Evolutionary conservation across 257 asterid species (phyloP).

Genomic region (Cordia subcordata): DNA sequence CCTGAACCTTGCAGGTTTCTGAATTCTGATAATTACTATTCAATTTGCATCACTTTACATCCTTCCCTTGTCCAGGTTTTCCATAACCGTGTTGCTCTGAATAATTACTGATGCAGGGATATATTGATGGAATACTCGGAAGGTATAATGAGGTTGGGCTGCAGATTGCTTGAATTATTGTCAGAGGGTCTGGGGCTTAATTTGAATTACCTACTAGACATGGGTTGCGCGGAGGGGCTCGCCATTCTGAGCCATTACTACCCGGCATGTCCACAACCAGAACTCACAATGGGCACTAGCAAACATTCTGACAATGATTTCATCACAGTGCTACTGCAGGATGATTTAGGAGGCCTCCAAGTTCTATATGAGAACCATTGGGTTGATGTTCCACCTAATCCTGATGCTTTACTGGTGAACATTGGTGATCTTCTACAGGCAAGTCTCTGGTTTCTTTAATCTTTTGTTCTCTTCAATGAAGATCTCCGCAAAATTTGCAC

Average conservation of each 20-base stretch:
- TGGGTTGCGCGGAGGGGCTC: conserved; percentile 22
- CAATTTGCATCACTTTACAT: no score
- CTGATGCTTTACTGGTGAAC: conserved; percentile 26
- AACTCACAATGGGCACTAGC: conserved; percentile 19
- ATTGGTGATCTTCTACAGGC: conserved; percentile 30
- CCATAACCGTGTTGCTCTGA: no score
- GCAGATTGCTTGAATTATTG: conserved; percentile 9
- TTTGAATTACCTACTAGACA: conserved; percentile 13
- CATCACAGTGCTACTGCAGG: conserved; percentile 31
- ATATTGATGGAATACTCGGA: conserved; percentile 18
- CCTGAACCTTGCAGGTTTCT: conserved; percentile 25
- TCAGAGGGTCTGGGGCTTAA: conserved; percentile 25
- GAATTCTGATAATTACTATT: no score
- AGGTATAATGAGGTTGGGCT: conserved; percentile 11
- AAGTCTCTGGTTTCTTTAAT: not conserved
- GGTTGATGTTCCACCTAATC: conserved; percentile 33
- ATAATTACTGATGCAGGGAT: conserved; percentile 4
- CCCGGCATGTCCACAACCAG: conserved; percentile 29
- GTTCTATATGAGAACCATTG: conserved; percentile 26
- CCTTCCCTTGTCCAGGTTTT: no score
- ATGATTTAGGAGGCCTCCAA: conserved; percentile 26
- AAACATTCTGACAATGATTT: conserved; percentile 22
- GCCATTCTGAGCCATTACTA: conserved; percentile 17
- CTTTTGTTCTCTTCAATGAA: not conserved
- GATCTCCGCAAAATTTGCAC: no score